A percentile compares a stretch with the other conserved stretches of the same genome.
Evolutionary conservation across 179 eudicot species (phyloP).

Genomic region (Gypsophila paniculata): DNA sequence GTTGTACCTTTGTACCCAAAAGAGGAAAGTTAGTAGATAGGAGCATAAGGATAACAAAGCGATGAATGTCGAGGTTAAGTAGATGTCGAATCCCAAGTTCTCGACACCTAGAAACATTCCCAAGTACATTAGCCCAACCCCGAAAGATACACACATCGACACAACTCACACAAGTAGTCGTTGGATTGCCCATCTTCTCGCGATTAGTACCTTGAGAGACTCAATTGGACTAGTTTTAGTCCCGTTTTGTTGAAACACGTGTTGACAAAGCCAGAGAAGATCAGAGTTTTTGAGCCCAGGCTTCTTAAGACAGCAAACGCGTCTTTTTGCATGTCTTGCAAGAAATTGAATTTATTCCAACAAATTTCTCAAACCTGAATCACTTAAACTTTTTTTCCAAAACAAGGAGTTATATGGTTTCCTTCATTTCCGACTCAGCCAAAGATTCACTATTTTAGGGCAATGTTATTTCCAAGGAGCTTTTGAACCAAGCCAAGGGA

Average conservation of each 20-base stretch:
- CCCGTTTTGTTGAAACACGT: background rate
- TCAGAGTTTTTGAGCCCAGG: background rate
- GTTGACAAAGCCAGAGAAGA: background rate
- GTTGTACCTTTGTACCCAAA: background rate
- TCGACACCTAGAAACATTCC: constrained; percentile 15
- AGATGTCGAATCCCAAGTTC: constrained; percentile 3
- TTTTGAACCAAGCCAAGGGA: too few relatives aligned
- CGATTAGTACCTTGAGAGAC: background rate
- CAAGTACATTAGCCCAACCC: constrained; percentile 1
- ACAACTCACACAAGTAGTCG: background rate
- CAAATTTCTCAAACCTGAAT: too few relatives aligned
- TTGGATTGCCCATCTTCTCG: constrained; percentile 7
- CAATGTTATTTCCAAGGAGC: too few relatives aligned
- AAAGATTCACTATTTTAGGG: too few relatives aligned
- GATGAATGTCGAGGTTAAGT: constrained; percentile 3
- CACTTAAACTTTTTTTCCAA: too few relatives aligned
- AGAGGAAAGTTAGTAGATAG: constrained; percentile 1
- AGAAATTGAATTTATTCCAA: too few relatives aligned
- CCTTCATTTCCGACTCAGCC: too few relatives aligned
- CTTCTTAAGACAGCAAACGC: background rate
- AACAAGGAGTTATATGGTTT: too few relatives aligned
- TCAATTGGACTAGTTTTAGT: background rate
- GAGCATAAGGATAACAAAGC: background rate
- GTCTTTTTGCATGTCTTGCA: constrained; percentile 5
- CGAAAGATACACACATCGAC: constrained; percentile 1